Evolutionary conservation across 1,139 yeast species (phyloP).

Genomic region (Candida neerlandica): DNA sequence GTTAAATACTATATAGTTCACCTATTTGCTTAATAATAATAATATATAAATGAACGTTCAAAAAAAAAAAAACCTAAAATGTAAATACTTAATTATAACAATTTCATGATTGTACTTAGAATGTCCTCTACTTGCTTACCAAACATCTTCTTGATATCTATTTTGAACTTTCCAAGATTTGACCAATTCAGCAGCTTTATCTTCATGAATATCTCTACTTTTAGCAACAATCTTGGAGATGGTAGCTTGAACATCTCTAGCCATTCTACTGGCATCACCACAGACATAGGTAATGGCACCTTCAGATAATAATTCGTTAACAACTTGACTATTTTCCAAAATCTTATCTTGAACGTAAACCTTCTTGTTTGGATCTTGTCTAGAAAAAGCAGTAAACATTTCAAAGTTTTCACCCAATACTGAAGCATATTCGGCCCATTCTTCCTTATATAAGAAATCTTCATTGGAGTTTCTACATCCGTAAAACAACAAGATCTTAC

Average conservation of each 20-base stretch:
- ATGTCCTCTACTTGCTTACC: slow-evolving; percentile 53
- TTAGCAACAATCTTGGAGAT: slow-evolving; percentile 63
- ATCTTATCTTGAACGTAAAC: slow-evolving; percentile 87
- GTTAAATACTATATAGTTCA: not conserved
- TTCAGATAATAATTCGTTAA: slow-evolving; percentile 60
- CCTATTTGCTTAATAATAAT: not conserved
- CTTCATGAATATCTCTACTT: slow-evolving; percentile 59
- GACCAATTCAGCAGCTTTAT: slow-evolving; percentile 74
- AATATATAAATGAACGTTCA: not conserved
- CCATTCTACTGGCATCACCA: slow-evolving; percentile 97
- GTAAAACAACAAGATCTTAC: slow-evolving; percentile 75
- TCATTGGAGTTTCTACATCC: slow-evolving; percentile 80
- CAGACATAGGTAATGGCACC: slow-evolving; percentile 94
- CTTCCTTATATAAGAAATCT: slow-evolving; percentile 82
- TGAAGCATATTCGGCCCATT: slow-evolving; percentile 77
- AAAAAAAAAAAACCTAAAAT: not conserved
- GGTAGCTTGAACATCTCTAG: slow-evolving; percentile 88
- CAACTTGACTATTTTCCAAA: slow-evolving; percentile 54
- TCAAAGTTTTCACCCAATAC: slow-evolving; percentile 67
- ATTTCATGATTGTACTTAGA: not conserved
- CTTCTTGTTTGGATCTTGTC: slow-evolving; percentile 64
- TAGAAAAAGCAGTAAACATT: slow-evolving; percentile 82
- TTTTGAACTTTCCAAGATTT: slow-evolving; percentile 83
- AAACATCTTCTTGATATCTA: slow-evolving; percentile 95
- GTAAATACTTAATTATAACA: not conserved